Conservation (phyloP, 1,284 basidiomycete genomes). For the Puccinia horiana region DNA sequence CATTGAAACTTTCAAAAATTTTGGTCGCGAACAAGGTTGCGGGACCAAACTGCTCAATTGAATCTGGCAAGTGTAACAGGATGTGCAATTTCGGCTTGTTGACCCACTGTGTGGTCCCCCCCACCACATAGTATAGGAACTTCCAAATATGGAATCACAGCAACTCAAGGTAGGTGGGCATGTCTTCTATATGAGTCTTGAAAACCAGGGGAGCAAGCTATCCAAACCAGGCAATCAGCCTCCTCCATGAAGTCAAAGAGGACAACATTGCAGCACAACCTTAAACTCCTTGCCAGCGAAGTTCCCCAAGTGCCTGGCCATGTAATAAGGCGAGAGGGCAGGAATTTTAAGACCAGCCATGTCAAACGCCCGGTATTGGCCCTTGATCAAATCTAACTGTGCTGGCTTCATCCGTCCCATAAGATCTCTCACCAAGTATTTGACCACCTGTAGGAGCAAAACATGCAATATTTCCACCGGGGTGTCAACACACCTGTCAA, state of each 20-base stretch:
- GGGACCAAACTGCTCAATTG: background rate
- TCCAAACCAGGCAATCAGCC: background rate
- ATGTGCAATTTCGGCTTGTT: constrained; percentile 2
- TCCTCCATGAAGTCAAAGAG: background rate
- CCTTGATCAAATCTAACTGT: background rate
- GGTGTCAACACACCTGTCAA: constrained; percentile 58
- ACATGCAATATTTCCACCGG: constrained; percentile 60
- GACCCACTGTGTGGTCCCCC: too few species aligned
- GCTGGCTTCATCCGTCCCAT: background rate
- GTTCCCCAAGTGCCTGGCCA: background rate
- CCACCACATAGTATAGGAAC: background rate
- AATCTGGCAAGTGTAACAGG: background rate
- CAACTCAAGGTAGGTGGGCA: background rate
- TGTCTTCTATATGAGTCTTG: background rate
- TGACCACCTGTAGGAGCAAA: constrained; percentile 59
- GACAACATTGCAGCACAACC: background rate
- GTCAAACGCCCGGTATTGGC: background rate
- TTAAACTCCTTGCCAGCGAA: background rate
- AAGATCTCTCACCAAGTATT: constrained; percentile 59
- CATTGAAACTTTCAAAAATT: too few species aligned
- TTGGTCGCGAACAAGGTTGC: background rate
- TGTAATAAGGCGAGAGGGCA: background rate
- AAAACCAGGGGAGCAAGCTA: background rate
- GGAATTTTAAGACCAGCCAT: background rate
- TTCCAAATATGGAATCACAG: background rate